Percentiles rank a stretch among this genome's conserved stretches.
These are phyloP conservation scores for Phytopythium mirpurense DNA, from an alignment of 352 stramenopile species.

Conservation along the genomic window DNA sequence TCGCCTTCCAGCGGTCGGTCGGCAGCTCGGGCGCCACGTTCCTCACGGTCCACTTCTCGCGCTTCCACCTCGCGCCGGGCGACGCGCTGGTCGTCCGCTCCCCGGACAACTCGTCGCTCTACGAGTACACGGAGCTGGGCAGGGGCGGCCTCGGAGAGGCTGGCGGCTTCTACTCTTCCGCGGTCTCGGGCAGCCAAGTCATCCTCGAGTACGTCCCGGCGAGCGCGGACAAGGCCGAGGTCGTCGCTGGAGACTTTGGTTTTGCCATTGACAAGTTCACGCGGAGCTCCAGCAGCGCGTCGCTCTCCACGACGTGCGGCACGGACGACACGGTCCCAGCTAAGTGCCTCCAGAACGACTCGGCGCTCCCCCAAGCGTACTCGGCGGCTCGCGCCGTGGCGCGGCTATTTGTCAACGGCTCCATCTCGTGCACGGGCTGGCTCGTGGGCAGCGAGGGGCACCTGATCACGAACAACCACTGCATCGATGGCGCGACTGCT, in stretches of 20 bases:
- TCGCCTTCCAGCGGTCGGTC: conserved; percentile 14
- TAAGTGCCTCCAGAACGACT: conserved; percentile 27
- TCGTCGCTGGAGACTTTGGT: conserved; percentile 8
- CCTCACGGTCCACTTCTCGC: conserved; percentile 34
- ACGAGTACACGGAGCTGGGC: conserved; percentile 24
- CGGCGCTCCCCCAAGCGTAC: conserved; percentile 15
- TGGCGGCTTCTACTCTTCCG: conserved; percentile 30
- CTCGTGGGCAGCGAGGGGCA: conserved; percentile 34
- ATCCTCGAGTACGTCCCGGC: conserved; percentile 24
- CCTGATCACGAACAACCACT: conserved; percentile 44
- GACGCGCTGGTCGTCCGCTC: conserved; percentile 23
- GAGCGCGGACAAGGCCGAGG: not conserved
- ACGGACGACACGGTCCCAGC: conserved; percentile 21
- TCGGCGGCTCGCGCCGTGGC: conserved; percentile 24
- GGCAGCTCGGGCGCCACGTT: conserved; percentile 20
- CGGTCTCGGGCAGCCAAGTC: conserved; percentile 18
- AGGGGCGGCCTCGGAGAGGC: conserved; percentile 18
- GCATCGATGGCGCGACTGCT: conserved; percentile 18
- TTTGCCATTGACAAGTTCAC: conserved; percentile 30
- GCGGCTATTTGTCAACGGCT: conserved; percentile 25
- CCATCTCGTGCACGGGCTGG: conserved; percentile 31
- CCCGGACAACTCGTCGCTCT: conserved; percentile 10
- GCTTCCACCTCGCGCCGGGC: conserved; percentile 25
- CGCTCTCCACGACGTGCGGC: conserved; percentile 21
- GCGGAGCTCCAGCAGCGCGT: conserved; percentile 15